Conservation (phyloP, 495 filamentous ascomycete genomes). For the Daldinia childiae region DNA sequence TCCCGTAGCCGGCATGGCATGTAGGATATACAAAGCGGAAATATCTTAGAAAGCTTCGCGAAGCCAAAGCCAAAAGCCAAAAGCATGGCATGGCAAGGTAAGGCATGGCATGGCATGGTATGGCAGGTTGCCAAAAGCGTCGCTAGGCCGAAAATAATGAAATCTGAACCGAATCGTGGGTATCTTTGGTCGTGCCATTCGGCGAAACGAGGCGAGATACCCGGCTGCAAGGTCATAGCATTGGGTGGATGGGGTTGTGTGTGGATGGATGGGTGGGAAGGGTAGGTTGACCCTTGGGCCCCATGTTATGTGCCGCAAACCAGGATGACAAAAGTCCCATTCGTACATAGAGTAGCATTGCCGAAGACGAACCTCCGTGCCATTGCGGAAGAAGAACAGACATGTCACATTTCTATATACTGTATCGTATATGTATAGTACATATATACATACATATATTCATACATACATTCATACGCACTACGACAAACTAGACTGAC, state of each 20-base stretch:
- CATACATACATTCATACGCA: too few species aligned
- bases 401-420: neutral
- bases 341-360: conserved; percentile 29
- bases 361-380: conserved; percentile 32
- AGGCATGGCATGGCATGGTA: too few species aligned
- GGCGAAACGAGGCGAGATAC: conserved; percentile 45
- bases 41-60: conserved; percentile 43
- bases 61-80: conserved; percentile 13
- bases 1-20: neutral
- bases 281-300: neutral
- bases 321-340: conserved; percentile 37
- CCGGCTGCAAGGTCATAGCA: conserved; percentile 45
- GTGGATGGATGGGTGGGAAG: too few species aligned
- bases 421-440: too few species aligned
- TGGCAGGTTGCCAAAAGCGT: conserved; percentile 32
- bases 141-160: conserved; percentile 28
- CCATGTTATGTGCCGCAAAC: conserved; percentile 41
- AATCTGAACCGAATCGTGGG: conserved; percentile 44
- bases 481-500: neutral
- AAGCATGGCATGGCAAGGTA: too few species aligned
- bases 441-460: too few species aligned
- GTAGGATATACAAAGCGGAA: conserved; percentile 27
- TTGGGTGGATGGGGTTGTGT: neutral
- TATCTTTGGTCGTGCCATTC: conserved; percentile 37
- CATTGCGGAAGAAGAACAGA: neutral